phyloP scores from a whole-genome alignment of 1,284 basidiomycete genomes.

The Clitocybe nebularis region DNA sequence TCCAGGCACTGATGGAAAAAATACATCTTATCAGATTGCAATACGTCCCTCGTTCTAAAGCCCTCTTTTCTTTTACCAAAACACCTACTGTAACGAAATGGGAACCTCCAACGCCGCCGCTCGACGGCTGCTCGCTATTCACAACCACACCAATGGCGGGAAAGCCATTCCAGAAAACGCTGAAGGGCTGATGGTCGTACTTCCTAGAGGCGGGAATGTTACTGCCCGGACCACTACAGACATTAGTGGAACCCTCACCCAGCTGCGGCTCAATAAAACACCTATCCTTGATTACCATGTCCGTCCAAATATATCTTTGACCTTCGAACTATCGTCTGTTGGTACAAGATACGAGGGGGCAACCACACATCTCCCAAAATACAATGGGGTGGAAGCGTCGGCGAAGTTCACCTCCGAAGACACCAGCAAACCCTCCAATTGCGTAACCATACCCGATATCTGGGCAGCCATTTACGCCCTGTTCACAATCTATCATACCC shows the following conservation, averaged over 20 bases:
- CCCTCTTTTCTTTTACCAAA: no score
- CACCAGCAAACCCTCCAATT: constrained; percentile 9
- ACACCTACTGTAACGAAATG: constrained; percentile 14
- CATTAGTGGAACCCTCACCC: constrained; percentile 12
- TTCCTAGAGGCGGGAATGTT: constrained; percentile 23
- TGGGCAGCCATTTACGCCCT: constrained; percentile 28
- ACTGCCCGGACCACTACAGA: constrained; percentile 12
- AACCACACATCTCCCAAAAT: constrained; percentile 25
- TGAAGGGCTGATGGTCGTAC: constrained; percentile 18
- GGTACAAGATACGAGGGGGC: constrained; percentile 24
- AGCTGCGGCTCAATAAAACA: constrained; percentile 18
- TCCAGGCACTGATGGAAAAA: background rate
- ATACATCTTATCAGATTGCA: constrained; percentile 23
- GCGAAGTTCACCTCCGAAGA: constrained; percentile 15
- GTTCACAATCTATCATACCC: constrained; percentile 24
- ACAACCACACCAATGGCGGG: constrained; percentile 16
- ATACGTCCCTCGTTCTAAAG: no score
- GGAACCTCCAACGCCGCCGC: constrained; percentile 8
- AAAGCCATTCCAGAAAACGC: constrained; percentile 9
- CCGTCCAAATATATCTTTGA: constrained; percentile 7
- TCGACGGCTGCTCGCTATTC: constrained; percentile 20
- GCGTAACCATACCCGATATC: constrained; percentile 18
- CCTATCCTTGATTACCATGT: constrained; percentile 18
- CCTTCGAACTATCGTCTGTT: constrained; percentile 24
- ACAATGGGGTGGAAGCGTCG: constrained; percentile 20